Conservation (phyloP, 768 basidiomycete species). For the Phylloporus rhodoxanthus region DNA sequence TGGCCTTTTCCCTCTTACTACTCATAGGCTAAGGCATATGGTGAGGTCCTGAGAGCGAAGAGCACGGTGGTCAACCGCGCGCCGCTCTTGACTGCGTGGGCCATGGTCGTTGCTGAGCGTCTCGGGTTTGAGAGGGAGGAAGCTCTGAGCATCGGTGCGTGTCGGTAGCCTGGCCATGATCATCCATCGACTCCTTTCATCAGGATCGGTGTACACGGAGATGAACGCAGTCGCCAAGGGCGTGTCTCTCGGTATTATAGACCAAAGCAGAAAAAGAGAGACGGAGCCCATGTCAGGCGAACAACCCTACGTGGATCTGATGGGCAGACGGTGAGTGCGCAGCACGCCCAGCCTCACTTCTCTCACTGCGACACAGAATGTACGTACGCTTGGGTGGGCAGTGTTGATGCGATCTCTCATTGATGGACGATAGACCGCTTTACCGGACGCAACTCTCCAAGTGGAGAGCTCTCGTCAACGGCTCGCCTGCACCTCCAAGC, state of each 20-base stretch:
- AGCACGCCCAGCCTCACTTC: not conserved
- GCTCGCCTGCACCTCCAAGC: conserved; percentile 62
- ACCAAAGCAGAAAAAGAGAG: conserved; percentile 46
- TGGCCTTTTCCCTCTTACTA: conserved; percentile 9
- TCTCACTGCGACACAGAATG: conserved; percentile 30
- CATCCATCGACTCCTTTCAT: not conserved
- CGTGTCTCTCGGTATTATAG: conserved; percentile 72
- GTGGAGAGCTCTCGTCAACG: conserved; percentile 80
- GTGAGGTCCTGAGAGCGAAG: conserved; percentile 55
- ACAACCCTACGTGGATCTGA: conserved; percentile 82
- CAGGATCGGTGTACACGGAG: conserved; percentile 90
- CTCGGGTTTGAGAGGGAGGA: conserved; percentile 86
- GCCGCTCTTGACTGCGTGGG: conserved; percentile 94
- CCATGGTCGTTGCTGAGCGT: conserved; percentile 76
- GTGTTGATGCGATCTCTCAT: not conserved
- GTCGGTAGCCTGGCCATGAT: not conserved
- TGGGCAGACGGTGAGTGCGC: conserved; percentile 59
- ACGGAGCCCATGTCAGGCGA: conserved; percentile 51
- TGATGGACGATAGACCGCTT: conserved; percentile 53
- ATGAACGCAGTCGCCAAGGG: conserved; percentile 87
- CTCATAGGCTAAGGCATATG: not conserved
- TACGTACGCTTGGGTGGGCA: conserved; percentile 22
- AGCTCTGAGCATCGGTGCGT: conserved; percentile 81
- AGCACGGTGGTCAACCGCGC: conserved; percentile 79
- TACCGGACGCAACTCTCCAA: conserved; percentile 61